Evolutionary conservation across 768 basidiomycete genomes (phyloP).

Genomic region (Mycena pura): DNA sequence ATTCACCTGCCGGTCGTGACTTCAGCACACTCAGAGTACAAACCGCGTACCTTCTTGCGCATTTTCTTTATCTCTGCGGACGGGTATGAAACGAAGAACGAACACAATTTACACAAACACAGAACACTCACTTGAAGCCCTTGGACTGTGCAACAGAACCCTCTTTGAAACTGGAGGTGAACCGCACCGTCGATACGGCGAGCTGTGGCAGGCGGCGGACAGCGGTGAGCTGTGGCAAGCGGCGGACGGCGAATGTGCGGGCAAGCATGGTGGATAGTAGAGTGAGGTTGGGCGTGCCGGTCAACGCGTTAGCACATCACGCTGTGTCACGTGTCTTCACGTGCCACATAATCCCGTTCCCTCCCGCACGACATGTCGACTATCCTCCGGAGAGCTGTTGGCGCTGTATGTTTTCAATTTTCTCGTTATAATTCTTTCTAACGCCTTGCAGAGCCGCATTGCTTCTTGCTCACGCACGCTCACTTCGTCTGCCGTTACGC

Average conservation of each 20-base stretch:
- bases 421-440: too few species aligned
- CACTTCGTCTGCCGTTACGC: slow-evolving; percentile 23
- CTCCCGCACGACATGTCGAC: slow-evolving; percentile 18
- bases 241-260: slow-evolving; percentile 12
- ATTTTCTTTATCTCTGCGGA: slow-evolving; percentile 57
- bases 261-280: slow-evolving; percentile 17
- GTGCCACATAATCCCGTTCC: background rate
- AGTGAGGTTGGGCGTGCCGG: background rate
- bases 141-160: slow-evolving; percentile 18
- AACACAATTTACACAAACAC: background rate
- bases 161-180: slow-evolving; percentile 19
- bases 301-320: background rate
- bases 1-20: slow-evolving; percentile 49
- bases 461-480: slow-evolving; percentile 18
- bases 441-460: slow-evolving; percentile 7
- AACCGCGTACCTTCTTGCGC: slow-evolving; percentile 53
- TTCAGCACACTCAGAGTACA: background rate
- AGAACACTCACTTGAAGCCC: slow-evolving; percentile 21
- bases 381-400: slow-evolving; percentile 27
- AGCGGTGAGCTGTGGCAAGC: slow-evolving; percentile 14
- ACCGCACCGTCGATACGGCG: slow-evolving; percentile 5
- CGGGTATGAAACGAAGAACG: background rate
- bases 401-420: slow-evolving; percentile 17
- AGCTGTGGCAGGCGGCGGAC: slow-evolving; percentile 18
- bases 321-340: slow-evolving; percentile 1